phyloP scores from a whole-genome alignment of 768 basidiomycete species.

The Tricholoma flavovirens region DNA sequence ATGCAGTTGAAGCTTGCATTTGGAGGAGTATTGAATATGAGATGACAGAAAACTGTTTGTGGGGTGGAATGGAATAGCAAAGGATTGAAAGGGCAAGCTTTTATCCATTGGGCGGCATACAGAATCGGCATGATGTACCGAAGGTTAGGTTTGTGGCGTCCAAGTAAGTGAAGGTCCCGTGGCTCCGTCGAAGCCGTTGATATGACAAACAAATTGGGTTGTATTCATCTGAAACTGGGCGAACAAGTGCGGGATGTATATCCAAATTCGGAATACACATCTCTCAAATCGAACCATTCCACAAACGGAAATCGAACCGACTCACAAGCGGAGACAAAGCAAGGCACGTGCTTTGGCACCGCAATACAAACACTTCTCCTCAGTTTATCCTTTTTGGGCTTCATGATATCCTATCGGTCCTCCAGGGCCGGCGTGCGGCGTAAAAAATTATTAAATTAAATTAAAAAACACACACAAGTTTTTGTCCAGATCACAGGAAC shows the following conservation, averaged over 20 bases:
- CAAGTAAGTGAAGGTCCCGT: conserved; percentile 31
- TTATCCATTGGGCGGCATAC: conserved; percentile 23
- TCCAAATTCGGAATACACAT: conserved; percentile 11
- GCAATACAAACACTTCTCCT: not conserved
- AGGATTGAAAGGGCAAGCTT: conserved; percentile 22
- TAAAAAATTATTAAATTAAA: no score
- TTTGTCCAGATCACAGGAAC: not conserved
- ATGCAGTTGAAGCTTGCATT: conserved; percentile 19
- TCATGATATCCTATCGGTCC: not conserved
- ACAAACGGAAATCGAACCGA: conserved; percentile 13
- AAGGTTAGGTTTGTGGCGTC: conserved; percentile 18
- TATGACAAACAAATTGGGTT: conserved; percentile 27
- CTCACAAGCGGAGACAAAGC: conserved; percentile 6
- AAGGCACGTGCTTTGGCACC: conserved; percentile 4
- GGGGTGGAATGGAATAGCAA: conserved; percentile 18
- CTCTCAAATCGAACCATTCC: conserved; percentile 3
- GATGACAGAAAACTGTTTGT: conserved; percentile 4
- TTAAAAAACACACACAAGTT: no score
- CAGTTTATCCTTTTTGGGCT: not conserved
- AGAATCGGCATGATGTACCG: conserved; percentile 24
- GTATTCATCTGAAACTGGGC: conserved; percentile 4
- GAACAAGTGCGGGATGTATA: conserved; percentile 5
- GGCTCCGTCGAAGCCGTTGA: conserved; percentile 33
- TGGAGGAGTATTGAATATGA: conserved; percentile 3
- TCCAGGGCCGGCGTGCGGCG: not conserved